These are phyloP conservation scores for Psilocybe cubensis DNA, from an alignment of 768 basidiomycete genomes.

Conservation along the genomic window DNA sequence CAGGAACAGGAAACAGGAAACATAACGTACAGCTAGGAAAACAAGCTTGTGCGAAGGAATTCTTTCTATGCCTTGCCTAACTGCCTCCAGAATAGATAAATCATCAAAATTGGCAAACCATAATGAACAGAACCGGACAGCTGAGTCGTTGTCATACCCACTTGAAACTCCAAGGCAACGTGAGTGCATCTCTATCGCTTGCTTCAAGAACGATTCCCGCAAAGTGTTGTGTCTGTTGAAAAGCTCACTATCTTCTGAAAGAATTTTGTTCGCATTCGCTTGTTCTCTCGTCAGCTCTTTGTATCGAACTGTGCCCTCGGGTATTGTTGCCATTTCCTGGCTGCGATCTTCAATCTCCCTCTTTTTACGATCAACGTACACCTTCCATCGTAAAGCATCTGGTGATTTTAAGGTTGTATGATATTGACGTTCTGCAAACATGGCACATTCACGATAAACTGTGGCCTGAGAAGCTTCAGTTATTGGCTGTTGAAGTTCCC, in stretches of 20 bases:
- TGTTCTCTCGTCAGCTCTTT: constrained; percentile 28
- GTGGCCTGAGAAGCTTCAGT: constrained; percentile 44
- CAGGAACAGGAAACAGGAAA: neutral
- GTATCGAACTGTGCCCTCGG: constrained; percentile 12
- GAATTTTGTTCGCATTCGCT: constrained; percentile 35
- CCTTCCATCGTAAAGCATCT: constrained; percentile 68
- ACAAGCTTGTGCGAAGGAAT: constrained; percentile 90
- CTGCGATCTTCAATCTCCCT: constrained; percentile 66
- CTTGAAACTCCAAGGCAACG: constrained; percentile 72
- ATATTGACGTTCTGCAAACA: constrained; percentile 90
- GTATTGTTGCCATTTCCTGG: constrained; percentile 29
- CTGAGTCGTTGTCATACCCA: constrained; percentile 72
- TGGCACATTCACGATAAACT: constrained; percentile 82
- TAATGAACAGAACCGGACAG: constrained; percentile 84
- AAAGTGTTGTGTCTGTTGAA: constrained; percentile 59
- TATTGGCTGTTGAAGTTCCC: neutral
- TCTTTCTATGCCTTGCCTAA: constrained; percentile 47
- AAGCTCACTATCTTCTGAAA: constrained; percentile 48
- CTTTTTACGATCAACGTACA: constrained; percentile 74
- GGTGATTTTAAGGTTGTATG: constrained; percentile 69
- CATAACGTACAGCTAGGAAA: constrained; percentile 64
- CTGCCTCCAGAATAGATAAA: constrained; percentile 47
- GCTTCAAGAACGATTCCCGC: constrained; percentile 64
- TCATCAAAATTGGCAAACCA: constrained; percentile 91
- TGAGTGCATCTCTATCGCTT: constrained; percentile 88